Evolutionary conservation across 139 green algal species (phyloP).

Genomic region (Yamagishiella unicocca): DNA sequence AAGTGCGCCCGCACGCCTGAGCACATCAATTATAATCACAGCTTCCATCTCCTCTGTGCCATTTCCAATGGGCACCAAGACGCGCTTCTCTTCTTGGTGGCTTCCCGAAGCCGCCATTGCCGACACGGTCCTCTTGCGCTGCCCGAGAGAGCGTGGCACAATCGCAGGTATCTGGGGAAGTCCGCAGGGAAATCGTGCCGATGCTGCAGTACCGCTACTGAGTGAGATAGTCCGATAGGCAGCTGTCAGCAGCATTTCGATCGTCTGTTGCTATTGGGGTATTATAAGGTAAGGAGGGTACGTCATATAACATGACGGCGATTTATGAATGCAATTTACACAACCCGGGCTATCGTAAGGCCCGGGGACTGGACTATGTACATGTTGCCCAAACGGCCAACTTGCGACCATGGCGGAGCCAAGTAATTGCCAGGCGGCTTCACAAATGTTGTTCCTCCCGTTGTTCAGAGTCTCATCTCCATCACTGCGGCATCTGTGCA

Average conservation of each 20-base stretch:
- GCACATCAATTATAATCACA: conserved; percentile 93
- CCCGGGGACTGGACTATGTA: too few relatives aligned
- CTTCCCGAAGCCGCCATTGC: background rate
- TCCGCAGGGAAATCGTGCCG: background rate
- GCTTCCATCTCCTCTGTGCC: conserved; percentile 94
- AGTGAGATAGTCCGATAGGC: background rate
- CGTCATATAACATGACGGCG: too few relatives aligned
- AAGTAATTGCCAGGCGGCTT: too few relatives aligned
- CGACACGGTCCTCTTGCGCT: background rate
- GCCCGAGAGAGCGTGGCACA: background rate
- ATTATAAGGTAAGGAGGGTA: too few relatives aligned
- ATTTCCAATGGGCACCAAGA: conserved; percentile 88
- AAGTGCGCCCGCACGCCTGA: conserved; percentile 79
- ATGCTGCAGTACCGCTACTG: background rate
- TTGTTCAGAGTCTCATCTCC: too few relatives aligned
- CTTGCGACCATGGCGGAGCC: too few relatives aligned
- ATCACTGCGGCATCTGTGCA: too few relatives aligned
- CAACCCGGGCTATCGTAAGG: too few relatives aligned
- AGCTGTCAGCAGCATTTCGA: conserved; percentile 25
- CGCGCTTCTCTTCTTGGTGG: conserved; percentile 60
- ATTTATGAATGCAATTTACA: too few relatives aligned
- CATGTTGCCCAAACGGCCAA: too few relatives aligned
- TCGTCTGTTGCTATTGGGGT: background rate
- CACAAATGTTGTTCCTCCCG: too few relatives aligned
- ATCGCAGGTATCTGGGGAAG: background rate